Conservation (phyloP, 495 filamentous ascomycete species). For the Hypoxylon crocopeplum region DNA sequence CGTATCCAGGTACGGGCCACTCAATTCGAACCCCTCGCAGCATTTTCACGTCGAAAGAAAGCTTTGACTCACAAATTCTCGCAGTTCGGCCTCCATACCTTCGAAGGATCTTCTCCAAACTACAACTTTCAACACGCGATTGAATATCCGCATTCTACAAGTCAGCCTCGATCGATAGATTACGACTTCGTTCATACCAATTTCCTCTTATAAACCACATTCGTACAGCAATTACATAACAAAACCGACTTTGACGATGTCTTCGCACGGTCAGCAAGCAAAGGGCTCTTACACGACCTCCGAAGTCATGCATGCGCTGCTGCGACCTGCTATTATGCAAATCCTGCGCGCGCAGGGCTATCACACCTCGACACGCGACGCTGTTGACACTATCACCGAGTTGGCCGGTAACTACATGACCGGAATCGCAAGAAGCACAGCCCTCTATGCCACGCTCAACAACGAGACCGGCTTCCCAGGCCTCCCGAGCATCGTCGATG, state of each 20-base stretch:
- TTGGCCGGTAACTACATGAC: constrained; percentile 76
- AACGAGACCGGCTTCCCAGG: constrained; percentile 39
- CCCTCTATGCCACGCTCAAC: constrained; percentile 61
- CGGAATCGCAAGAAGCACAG: constrained; percentile 69
- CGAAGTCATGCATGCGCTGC: constrained; percentile 63
- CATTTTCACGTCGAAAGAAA: too few relatives aligned
- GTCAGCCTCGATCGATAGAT: too few relatives aligned
- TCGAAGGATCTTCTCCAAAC: too few relatives aligned
- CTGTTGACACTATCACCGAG: constrained; percentile 79
- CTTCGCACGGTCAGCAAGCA: background rate
- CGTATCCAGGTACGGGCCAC: too few relatives aligned
- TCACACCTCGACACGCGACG: constrained; percentile 73
- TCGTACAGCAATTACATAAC: too few relatives aligned
- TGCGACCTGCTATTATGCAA: constrained; percentile 81
- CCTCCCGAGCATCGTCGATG: constrained; percentile 68
- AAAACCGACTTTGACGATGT: constrained; percentile 5
- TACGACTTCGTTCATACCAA: background rate
- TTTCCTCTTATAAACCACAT: too few relatives aligned
- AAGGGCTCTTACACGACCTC: constrained; percentile 3
- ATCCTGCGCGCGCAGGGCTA: constrained; percentile 89
- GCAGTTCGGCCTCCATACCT: too few relatives aligned
- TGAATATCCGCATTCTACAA: too few relatives aligned
- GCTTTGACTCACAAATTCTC: too few relatives aligned
- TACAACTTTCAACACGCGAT: too few relatives aligned
- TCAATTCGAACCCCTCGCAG: too few relatives aligned